Base-by-base conservation (phyloP, 768 basidiomycete genomes). In the Tylopilus vinaceipallidus region DNA sequence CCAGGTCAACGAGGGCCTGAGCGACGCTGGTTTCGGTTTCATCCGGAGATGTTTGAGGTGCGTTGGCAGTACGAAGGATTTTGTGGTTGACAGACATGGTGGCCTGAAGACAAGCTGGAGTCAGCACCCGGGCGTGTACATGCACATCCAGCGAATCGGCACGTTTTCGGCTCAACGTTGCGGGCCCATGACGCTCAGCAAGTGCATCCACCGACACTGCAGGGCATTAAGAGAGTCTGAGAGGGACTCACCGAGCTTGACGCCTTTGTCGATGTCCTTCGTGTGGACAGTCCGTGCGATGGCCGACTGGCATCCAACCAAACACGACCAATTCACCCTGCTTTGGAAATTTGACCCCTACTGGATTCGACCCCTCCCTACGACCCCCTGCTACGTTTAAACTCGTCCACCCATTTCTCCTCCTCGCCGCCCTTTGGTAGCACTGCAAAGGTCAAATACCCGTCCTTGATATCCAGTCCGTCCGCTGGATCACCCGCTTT, bases 21-120 rank as follows among this genome's bases (percentile, higher is more conserved):
- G 91, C 95, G 69, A 99, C 88, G 64, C 73, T 83, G 58, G 78
- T 84, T 76, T 98, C 95, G 34, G 84, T 90, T 72, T 94, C 94
- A 72, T 93, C 89, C 54, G 95, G 93, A 55, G 91, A 64, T 20
- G 88, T 86, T 55, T 74, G 80, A 55, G 95, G 95, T 50, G 97
- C 95, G 68, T 98, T 98, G 69, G 97, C 97, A 60, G 91, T 91
- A 65, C 97, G 91, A 64, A 85, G 77, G 69, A 99, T 95, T 81
- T 99, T 98, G 80, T 78, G 77, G 61, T 83, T 77, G 68, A 82
- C 62, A 63, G 88, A 90, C 88, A 91, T 91, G 65, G 34, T 70
- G 39, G 53, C 57, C 65, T 66, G 45, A 41, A 49, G 53, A 47
- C 40, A 42, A 35, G 45, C 13, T 27, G 35, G 42, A 32, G 67